A percentile compares a stretch with the other conserved stretches of the same genome.
These are phyloP conservation scores for Kalaharituber pfeilii DNA, from an alignment of 2,329 filamentous ascomycete species.

Conservation along the genomic window DNA sequence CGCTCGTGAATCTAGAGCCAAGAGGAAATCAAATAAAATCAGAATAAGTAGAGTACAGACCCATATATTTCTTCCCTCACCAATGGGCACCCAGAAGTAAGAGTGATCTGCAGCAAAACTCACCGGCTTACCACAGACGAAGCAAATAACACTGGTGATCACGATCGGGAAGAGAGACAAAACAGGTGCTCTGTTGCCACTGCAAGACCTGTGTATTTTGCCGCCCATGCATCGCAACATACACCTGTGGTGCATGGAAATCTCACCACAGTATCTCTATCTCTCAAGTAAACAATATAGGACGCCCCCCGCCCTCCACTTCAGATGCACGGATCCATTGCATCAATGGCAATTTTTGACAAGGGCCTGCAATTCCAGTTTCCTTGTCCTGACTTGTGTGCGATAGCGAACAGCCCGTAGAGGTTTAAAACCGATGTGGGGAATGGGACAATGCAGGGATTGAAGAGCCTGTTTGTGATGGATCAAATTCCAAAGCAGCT, in stretches of 20 bases:
- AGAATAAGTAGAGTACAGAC: too few species aligned
- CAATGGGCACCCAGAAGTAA: too few species aligned
- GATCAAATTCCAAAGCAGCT: neutral
- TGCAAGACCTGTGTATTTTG: neutral
- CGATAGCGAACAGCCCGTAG: neutral
- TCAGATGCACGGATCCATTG: slow-evolving; percentile 2
- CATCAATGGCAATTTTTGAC: neutral
- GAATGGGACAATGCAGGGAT: neutral
- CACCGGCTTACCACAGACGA: neutral
- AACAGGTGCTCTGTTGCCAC: neutral
- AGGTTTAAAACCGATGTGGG: neutral
- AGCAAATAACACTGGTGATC: neutral
- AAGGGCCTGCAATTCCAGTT: neutral
- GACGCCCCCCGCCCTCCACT: too few species aligned
- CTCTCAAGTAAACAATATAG: neutral
- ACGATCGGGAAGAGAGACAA: neutral
- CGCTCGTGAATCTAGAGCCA: too few species aligned
- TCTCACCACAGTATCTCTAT: neutral
- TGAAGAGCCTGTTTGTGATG: slow-evolving; percentile 1
- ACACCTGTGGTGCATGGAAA: neutral
- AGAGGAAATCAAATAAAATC: too few species aligned
- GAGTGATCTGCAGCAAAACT: neutral
- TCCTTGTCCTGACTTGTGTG: neutral
- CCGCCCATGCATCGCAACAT: neutral
- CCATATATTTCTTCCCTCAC: too few species aligned